A percentile compares a stretch with the other conserved stretches of the same genome.
phyloP scores from a whole-genome alignment of 148 eudicot species.

The Cornus controversa region DNA sequence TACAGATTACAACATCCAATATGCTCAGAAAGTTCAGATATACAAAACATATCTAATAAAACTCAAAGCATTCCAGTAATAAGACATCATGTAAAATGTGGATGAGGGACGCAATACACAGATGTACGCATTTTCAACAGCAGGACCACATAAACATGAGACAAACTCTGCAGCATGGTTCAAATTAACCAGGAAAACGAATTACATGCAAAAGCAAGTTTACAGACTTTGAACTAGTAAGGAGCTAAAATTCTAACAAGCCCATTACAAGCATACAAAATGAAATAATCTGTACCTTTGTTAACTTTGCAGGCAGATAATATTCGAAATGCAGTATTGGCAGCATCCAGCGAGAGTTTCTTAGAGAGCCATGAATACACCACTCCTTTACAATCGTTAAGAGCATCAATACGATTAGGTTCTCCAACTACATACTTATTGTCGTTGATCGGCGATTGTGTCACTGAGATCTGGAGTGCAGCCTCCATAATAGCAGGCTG shows the following conservation, averaged over 20 bases:
- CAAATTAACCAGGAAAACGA: too few species aligned
- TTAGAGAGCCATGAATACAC: constrained; percentile 86
- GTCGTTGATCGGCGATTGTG: constrained; percentile 25
- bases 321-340: constrained; percentile 69
- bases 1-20: too few species aligned
- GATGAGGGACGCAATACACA: not conserved
- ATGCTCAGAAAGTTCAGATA: not conserved
- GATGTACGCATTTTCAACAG: not conserved
- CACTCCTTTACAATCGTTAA: constrained; percentile 89
- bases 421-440: constrained; percentile 41
- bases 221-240: not conserved
- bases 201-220: too few species aligned
- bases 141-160: too few species aligned
- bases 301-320: constrained; percentile 87
- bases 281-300: constrained; percentile 52
- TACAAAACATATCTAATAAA: too few species aligned
- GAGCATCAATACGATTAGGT: constrained; percentile 36
- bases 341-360: constrained; percentile 70
- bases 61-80: not conserved
- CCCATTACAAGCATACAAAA: not conserved
- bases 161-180: too few species aligned
- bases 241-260: not conserved
- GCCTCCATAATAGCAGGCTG: constrained; percentile 85
- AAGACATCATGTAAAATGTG: not conserved
- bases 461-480: constrained; percentile 58